Evolutionary conservation across 495 filamentous ascomycete genomes (phyloP).

Genomic region (Margaritispora aquatica): DNA sequence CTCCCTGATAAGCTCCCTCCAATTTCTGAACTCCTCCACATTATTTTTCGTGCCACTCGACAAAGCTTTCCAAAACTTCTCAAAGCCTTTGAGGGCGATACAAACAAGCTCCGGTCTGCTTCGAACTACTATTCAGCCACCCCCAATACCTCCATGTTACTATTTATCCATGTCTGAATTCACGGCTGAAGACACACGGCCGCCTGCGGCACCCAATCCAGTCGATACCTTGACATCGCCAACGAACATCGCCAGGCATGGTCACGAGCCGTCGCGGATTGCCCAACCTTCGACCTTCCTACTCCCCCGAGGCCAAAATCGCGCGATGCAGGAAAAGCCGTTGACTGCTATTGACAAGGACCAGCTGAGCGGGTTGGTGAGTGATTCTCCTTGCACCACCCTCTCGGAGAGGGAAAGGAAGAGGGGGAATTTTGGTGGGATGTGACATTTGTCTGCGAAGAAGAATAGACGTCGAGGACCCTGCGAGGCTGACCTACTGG

Average conservation of each 20-base stretch:
- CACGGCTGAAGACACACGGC: slow-evolving; percentile 18
- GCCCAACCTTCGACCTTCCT: slow-evolving; percentile 86
- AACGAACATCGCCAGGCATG: slow-evolving; percentile 18
- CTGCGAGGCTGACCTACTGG: slow-evolving; percentile 21
- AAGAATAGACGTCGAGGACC: slow-evolving; percentile 8
- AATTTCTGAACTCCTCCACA: background rate
- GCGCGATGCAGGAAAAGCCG: slow-evolving; percentile 37
- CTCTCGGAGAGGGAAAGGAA: no score
- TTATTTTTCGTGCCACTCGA: background rate
- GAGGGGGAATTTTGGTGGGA: no score
- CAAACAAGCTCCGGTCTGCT: background rate
- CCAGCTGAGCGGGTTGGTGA: slow-evolving; percentile 86
- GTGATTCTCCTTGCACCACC: slow-evolving; percentile 6
- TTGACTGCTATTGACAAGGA: slow-evolving; percentile 78
- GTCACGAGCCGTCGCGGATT: slow-evolving; percentile 47
- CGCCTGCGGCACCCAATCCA: slow-evolving; percentile 19
- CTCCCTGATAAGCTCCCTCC: background rate
- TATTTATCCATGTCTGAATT: slow-evolving; percentile 22
- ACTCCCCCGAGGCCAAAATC: slow-evolving; percentile 48
- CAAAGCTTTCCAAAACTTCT: background rate
- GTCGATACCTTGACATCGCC: slow-evolving; percentile 12
- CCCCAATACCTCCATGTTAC: slow-evolving; percentile 1
- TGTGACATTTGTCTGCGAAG: background rate
- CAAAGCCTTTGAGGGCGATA: background rate
- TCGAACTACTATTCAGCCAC: background rate